Evolutionary conservation across 163 green algal species (phyloP).

Genomic region (Scenedesmus sp.): DNA sequence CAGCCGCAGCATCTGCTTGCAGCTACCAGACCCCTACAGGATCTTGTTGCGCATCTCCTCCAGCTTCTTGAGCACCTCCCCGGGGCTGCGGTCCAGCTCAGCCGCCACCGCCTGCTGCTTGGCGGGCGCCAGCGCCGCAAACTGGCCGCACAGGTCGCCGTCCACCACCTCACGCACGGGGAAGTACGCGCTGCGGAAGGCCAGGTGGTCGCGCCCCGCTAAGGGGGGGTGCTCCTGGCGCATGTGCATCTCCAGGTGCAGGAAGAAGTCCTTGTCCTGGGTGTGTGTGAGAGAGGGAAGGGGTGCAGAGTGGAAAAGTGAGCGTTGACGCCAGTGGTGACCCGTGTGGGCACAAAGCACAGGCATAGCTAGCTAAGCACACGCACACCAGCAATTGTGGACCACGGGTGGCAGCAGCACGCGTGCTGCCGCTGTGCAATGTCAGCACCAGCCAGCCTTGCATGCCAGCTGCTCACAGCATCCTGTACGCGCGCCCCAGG

Average conservation of each 20-base stretch:
- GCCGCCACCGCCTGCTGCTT: conserved; percentile 89
- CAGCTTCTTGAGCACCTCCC: conserved; percentile 98
- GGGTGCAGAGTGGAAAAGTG: no score
- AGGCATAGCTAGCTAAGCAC: no score
- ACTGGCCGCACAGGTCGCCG: conserved; percentile 97
- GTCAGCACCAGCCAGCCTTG: no score
- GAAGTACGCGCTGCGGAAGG: conserved; percentile 93
- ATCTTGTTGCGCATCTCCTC: conserved; percentile 96
- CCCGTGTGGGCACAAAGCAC: neutral
- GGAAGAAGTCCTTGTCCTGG: conserved; percentile 98
- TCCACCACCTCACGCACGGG: conserved; percentile 96
- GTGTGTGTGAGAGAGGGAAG: no score
- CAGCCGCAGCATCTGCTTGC: neutral
- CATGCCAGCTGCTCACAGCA: no score
- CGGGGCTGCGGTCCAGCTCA: conserved; percentile 91
- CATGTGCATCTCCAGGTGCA: conserved; percentile 99
- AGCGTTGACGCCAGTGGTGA: no score
- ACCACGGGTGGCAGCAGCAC: neutral
- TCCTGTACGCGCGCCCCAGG: no score
- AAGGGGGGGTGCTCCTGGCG: conserved; percentile 87
- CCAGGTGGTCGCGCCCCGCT: conserved; percentile 72
- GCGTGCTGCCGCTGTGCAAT: no score
- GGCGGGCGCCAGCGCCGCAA: conserved; percentile 66
- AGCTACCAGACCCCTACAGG: conserved; percentile 76
- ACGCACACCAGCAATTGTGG: neutral